phyloP scores from a whole-genome alignment of 1,284 basidiomycete species.

The Cutaneotrichosporon sp. region DNA sequence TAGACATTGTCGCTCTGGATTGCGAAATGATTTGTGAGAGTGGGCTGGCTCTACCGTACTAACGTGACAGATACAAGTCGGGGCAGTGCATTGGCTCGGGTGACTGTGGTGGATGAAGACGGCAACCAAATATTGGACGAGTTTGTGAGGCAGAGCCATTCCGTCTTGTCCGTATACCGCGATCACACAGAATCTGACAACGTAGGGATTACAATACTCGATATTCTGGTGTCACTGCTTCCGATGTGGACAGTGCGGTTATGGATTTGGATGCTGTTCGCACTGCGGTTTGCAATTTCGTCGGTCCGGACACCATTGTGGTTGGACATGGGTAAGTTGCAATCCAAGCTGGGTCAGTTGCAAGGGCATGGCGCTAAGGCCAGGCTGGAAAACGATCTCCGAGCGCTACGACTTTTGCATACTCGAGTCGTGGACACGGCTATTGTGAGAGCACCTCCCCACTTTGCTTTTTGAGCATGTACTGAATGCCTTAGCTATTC shows the following conservation, averaged over 20 bases:
- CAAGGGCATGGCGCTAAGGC: background rate
- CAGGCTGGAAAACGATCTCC: constrained; percentile 78
- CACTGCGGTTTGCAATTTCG: constrained; percentile 60
- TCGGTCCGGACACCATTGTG: constrained; percentile 71
- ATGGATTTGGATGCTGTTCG: constrained; percentile 64
- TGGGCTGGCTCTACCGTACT: background rate
- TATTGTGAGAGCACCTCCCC: constrained; percentile 40
- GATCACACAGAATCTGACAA: background rate
- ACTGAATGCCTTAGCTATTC: constrained; percentile 59
- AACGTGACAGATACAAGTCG: constrained; percentile 62
- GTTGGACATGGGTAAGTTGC: constrained; percentile 57
- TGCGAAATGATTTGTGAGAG: constrained; percentile 74
- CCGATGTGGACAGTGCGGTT: constrained; percentile 57
- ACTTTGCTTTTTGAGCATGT: too few relatives aligned
- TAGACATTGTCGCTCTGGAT: constrained; percentile 76
- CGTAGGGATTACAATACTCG: constrained; percentile 74
- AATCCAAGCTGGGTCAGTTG: too few relatives aligned
- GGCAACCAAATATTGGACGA: constrained; percentile 74
- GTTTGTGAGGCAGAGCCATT: constrained; percentile 69
- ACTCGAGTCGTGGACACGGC: constrained; percentile 75
- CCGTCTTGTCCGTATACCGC: constrained; percentile 60
- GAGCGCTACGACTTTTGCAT: constrained; percentile 78
- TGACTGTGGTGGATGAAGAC: constrained; percentile 73
- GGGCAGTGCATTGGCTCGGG: constrained; percentile 76
- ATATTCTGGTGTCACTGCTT: constrained; percentile 75